Evolutionary conservation across 2,329 filamentous ascomycete genomes (phyloP).

Genomic region (Moelleriella libera): DNA sequence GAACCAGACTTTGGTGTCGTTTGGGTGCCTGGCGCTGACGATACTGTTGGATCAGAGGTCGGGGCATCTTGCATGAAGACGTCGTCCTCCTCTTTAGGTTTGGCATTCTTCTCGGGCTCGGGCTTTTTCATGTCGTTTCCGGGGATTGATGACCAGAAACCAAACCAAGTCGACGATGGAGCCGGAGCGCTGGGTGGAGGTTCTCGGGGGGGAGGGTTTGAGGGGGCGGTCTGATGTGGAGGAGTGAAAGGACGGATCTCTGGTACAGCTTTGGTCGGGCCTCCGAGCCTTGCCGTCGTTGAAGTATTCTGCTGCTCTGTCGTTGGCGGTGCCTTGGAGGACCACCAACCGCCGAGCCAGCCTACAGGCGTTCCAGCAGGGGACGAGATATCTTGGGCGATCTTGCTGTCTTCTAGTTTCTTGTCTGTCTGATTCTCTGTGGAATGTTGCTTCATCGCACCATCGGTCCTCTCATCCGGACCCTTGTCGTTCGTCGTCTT

Average conservation of each 20-base stretch:
- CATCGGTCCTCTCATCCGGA: constrained; percentile 1
- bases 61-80: constrained; percentile 28
- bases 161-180: constrained; percentile 22
- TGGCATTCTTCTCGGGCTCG: constrained; percentile 1
- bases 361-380: constrained; percentile 22
- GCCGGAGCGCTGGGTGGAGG: constrained; percentile 7
- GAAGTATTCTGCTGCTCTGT: constrained; percentile 8
- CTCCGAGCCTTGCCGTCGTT: not conserved
- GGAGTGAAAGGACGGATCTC: constrained; percentile 10
- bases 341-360: constrained; percentile 37
- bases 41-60: constrained; percentile 12
- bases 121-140: constrained; percentile 3
- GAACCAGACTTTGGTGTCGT: constrained; percentile 39
- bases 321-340: constrained; percentile 17
- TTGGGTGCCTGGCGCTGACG: constrained; percentile 12
- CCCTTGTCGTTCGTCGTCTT: not conserved
- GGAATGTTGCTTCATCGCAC: constrained; percentile 1
- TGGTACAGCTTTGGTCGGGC: constrained; percentile 5
- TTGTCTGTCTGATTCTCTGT: not conserved
- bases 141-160: constrained; percentile 20
- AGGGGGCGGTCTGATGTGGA: constrained; percentile 7
- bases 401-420: not conserved
- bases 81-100: constrained; percentile 18
- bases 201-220: constrained; percentile 6
- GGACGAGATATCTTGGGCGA: not conserved